Base-by-base conservation (phyloP, 202 grass and related monocot species). In the Carex sylvatica region DNA sequence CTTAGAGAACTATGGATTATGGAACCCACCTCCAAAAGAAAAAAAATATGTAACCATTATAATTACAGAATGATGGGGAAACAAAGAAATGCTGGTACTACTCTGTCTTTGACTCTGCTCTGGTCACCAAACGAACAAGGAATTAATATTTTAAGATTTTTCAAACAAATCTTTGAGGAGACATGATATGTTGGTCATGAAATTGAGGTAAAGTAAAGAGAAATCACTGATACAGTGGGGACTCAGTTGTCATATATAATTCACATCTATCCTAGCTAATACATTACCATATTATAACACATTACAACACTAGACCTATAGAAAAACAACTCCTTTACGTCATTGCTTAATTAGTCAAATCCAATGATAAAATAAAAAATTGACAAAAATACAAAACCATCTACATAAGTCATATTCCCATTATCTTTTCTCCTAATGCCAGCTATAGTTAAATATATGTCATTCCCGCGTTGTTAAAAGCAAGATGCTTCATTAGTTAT, bases 381-480 rank as follows among this genome's bases (percentile, higher is more conserved):
- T 35, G 23, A 69, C n/a, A 67, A 18, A 70, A 36, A 35, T 11
- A 81, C 78, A 65, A 81, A 82, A 65, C 16, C 74, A 77, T 35
- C 80, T 81, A 66, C 65, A 51, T 40, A 62, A 81, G 62, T 64
- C 36, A 81, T 46, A 65, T 51, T 30, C 72, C 78, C 79, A 52
- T 40, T 40, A 81, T 82, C 26, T 77, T 77, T 77, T 77, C 74
- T 77, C 73, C 73, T 77, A 77, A 77, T 56, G 24, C 20, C 55
- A 69, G 23, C 33, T 82, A 49, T 82, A 44, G 62, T 82, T 82
- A 70, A 70, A 82, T 82, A 82, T 82, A 67, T 80, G 20, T 6
- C 78, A 77, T 59, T 59, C 24, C 56, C 35, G 24, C 24, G 10
- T 77, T 58, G 47, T 77, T 58, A 58, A 58, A 77, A 40, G 65